These are phyloP conservation scores for Mallotus repandus DNA, from an alignment of 441 rosid species.

Conservation along the genomic window DNA sequence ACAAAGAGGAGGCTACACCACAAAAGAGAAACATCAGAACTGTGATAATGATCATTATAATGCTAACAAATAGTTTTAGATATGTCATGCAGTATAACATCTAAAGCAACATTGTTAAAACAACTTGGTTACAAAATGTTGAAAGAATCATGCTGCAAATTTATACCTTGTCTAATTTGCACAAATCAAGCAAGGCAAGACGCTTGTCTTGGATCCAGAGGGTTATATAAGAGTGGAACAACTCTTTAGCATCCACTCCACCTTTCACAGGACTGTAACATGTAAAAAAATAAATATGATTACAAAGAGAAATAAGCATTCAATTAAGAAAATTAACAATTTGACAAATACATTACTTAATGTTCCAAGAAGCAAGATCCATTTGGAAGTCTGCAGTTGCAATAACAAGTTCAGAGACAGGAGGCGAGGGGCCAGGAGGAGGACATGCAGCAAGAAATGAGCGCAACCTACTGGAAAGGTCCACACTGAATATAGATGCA, in stretches of 20 bases:
- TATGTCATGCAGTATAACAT: not conserved
- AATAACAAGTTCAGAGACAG: constrained; percentile 79
- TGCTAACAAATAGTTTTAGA: not conserved
- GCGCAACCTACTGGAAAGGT: constrained; percentile 70
- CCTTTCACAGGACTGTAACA: constrained; percentile 73
- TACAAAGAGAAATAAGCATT: not conserved
- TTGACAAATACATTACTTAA: constrained; percentile 43
- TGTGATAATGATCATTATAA: not conserved
- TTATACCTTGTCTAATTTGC: constrained; percentile 82
- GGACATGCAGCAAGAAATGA: constrained; percentile 78
- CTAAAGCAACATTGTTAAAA: not conserved
- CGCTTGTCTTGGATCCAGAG: constrained; percentile 85
- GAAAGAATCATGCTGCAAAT: constrained; percentile 10
- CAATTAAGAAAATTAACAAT: not conserved
- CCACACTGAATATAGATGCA: constrained; percentile 73
- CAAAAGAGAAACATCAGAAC: not conserved
- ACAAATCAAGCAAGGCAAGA: constrained; percentile 59
- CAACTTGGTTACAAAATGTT: not conserved
- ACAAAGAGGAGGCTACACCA: not conserved
- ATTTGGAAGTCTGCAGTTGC: constrained; percentile 90
- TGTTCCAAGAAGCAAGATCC: constrained; percentile 80
- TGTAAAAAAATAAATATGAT: constrained; percentile 24
- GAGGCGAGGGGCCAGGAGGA: constrained; percentile 78
- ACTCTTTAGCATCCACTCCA: constrained; percentile 81
- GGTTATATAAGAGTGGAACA: constrained; percentile 72